phyloP scores from a whole-genome alignment of 192 early-diverging fungal species.

The Chytriomyces sp. region DNA sequence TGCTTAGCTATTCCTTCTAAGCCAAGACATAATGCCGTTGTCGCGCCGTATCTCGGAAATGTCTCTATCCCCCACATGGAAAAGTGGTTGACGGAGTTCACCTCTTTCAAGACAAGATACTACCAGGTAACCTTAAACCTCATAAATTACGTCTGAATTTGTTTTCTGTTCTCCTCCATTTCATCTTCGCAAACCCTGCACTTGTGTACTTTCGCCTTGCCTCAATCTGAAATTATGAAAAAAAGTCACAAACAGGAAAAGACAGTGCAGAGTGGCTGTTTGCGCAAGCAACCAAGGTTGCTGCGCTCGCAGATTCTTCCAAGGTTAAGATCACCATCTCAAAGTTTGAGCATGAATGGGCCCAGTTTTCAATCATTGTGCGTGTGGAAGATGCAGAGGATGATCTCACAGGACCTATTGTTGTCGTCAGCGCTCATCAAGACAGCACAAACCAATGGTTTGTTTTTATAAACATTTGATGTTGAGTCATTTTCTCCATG shows the following conservation, averaged over 20 bases:
- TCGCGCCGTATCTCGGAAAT: constrained; percentile 59
- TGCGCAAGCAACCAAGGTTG: constrained; percentile 39
- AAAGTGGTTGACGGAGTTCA: constrained; percentile 75
- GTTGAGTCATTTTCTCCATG: constrained; percentile 38
- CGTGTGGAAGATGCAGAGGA: constrained; percentile 64
- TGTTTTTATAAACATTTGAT: too few species aligned
- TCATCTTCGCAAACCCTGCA: neutral
- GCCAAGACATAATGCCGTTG: constrained; percentile 63
- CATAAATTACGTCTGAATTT: neutral
- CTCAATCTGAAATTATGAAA: too few species aligned
- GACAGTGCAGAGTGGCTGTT: constrained; percentile 48
- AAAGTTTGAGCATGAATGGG: constrained; percentile 82
- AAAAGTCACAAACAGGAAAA: constrained; percentile 32
- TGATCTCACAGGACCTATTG: constrained; percentile 37
- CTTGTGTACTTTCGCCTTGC: neutral
- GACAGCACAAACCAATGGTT: constrained; percentile 86
- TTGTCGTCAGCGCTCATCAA: constrained; percentile 89
- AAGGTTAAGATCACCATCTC: constrained; percentile 55
- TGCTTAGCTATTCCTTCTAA: constrained; percentile 51
- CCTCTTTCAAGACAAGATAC: constrained; percentile 87
- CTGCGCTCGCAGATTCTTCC: constrained; percentile 27
- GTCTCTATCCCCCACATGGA: constrained; percentile 74
- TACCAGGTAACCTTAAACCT: constrained; percentile 64
- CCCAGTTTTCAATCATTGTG: constrained; percentile 83
- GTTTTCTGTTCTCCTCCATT: too few species aligned